Evolutionary conservation across 2,329 filamentous ascomycete genomes (phyloP), one percentile per base, ranked within the genome.

Genomic region (Venturia pyrina): DNA sequence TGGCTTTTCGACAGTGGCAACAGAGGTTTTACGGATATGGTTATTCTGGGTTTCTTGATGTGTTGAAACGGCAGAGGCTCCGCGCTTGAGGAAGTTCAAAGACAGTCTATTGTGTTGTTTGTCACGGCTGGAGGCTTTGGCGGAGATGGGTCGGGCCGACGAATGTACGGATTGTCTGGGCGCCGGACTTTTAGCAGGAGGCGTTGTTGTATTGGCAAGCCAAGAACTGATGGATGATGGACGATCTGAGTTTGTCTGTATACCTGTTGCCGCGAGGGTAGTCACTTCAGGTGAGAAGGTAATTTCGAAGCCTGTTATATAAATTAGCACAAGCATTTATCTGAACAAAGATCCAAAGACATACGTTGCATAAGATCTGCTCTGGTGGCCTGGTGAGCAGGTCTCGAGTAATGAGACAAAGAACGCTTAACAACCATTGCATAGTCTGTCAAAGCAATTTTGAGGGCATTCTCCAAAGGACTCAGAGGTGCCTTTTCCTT

Each of bases 391-490:
- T 80, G 85, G 75, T 84, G 86, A 48, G 76, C 83, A 78, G 82
- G 86, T 75, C 84, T 86, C 67, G 83, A 82, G 75, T 91, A 90
- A 70, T 87, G 82, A 4, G 81, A 81, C 68, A 98, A 77, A 71
- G 91, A 93, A 69, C 91, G 87, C 78, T 93, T 92, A 71, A 98
- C 87, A 75, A 91, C 88, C 67, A 96, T 84, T 2, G 91, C 91
- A 75, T 98, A 93, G 72, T 98, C 95, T 53, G 96, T 84, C 40
- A 98, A 82, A 0, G 91, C 90, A 74, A 93, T 89, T 72, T 89
- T 89, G 69, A 98, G 86, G 1, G 92, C 90, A 62, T 85, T 90
- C 69, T 96, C 88, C 71, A 92, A 82, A 1, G 80, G 79, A 69
- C 83, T 81, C 34, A 79, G 71, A 13, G 75, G 74, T 41, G 75